Evolutionary conservation across 306 rosid species (phyloP).

Genomic region (Medicago arabica): DNA sequence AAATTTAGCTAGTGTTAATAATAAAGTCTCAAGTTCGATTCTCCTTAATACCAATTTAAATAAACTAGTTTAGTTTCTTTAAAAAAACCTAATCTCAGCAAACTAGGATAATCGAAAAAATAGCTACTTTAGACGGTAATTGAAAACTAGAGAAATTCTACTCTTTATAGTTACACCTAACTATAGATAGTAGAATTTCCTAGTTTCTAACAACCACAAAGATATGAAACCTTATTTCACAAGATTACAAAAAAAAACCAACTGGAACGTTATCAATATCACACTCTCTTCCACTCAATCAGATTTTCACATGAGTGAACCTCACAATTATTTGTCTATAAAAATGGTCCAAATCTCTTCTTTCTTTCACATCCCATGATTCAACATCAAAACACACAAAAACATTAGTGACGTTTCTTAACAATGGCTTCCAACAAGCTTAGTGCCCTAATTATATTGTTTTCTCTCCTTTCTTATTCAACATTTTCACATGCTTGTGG

Average conservation of each 20-base stretch:
- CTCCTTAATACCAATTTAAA: too few species aligned
- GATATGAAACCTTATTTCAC: slow-evolving; percentile 4
- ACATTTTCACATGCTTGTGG: slow-evolving; percentile 53
- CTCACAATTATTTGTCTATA: slow-evolving; percentile 57
- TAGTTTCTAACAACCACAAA: slow-evolving; percentile 23
- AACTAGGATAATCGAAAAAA: too few species aligned
- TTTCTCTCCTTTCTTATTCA: slow-evolving; percentile 54
- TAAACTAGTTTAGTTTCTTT: too few species aligned
- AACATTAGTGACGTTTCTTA: neutral
- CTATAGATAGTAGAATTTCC: slow-evolving; percentile 7
- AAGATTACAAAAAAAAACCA: slow-evolving; percentile 55
- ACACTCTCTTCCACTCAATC: slow-evolving; percentile 57
- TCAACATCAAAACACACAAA: slow-evolving; percentile 17
- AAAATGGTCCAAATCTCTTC: slow-evolving; percentile 17
- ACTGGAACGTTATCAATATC: slow-evolving; percentile 47
- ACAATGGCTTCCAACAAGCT: slow-evolving; percentile 61
- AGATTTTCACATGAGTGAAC: slow-evolving; percentile 39
- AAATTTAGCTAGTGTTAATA: too few species aligned
- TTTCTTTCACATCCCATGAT: slow-evolving; percentile 26
- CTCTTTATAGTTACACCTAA: neutral
- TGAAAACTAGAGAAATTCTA: too few species aligned
- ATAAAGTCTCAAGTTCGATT: too few species aligned
- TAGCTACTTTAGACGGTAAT: too few species aligned
- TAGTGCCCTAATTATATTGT: slow-evolving; percentile 51
- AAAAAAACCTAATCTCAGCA: too few species aligned